Evolutionary conservation across 176 grass and related monocot genomes (phyloP), one percentile per base, ranked within the genome.

Genomic region (Panicum miliaceum): DNA sequence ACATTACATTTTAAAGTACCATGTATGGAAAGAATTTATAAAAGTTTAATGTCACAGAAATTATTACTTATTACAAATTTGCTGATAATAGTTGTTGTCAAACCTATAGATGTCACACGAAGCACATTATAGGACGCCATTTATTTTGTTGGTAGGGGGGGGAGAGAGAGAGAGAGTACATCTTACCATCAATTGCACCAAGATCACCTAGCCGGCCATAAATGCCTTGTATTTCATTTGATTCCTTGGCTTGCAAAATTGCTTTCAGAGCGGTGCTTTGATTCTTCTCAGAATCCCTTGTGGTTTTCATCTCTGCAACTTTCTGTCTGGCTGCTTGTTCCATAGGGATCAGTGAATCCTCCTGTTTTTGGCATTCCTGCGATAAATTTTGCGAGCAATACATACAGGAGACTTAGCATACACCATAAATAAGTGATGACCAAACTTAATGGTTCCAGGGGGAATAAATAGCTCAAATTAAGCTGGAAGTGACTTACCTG

Each of bases 151-250:
- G 22, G 2, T 38, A 76, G 23, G 77, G 18, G 9, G 0, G 7
- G 9, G 29, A 82, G 25, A 71, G 19, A 50, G 42, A 45, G 0
- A 14, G 51, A 12, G 43, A 83, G 40, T 48, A 89, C 18, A 87
- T 78, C 66, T 83, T 92, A 98, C 96, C 91, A 75, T 94, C 85
- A 36, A 98, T 98, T 89, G 96, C 93, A 52, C 93, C 96, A 75
- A 98, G 89, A 80, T 98, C 91, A 87, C 96, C 93, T 70, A 98
- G 85, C 64, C 96, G 84, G 10, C 96, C 96, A 94, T 90, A 90
- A 86, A 95, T 98, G 75, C 96, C 96, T 75, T 92, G 82, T 76
- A 98, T 98, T 81, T 98, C 87, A 64, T 92, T 98, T 81, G 93
- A 92, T 71, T 98, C 96, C 66, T 95, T 98, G 9, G 93, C 93